phyloP scores from a whole-genome alignment of 805 yeast genomes.

The Wickerhamiella nectarea region DNA sequence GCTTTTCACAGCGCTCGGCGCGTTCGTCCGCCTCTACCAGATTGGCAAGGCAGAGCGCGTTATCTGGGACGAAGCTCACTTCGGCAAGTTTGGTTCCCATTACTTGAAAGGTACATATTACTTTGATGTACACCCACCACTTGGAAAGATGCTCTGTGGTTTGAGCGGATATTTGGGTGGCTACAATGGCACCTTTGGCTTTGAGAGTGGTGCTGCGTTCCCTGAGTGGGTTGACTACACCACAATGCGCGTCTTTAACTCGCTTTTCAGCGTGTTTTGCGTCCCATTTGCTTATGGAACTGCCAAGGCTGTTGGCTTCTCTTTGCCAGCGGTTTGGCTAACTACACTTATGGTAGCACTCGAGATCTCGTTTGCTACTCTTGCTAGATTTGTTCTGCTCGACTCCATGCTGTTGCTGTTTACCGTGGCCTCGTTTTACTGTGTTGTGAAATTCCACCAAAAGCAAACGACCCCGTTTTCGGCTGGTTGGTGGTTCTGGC shows the following conservation, averaged over 20 bases:
- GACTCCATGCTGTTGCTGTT: slow-evolving; percentile 81
- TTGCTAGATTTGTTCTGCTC: slow-evolving; percentile 71
- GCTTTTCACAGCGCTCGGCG: slow-evolving; percentile 52
- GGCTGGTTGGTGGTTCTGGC: slow-evolving; percentile 76
- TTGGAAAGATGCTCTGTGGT: slow-evolving; percentile 87
- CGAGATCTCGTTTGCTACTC: slow-evolving; percentile 80
- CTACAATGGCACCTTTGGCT: slow-evolving; percentile 83
- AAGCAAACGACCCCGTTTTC: slow-evolving; percentile 57
- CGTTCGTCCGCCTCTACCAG: slow-evolving; percentile 59
- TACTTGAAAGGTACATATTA: slow-evolving; percentile 83
- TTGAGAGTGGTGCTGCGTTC: slow-evolving; percentile 76
- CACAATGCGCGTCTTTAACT: slow-evolving; percentile 77
- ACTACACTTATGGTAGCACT: slow-evolving; percentile 55
- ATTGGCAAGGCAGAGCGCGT: slow-evolving; percentile 63
- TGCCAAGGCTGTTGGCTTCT: slow-evolving; percentile 70
- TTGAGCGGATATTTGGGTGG: slow-evolving; percentile 80
- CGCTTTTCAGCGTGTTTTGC: slow-evolving; percentile 57
- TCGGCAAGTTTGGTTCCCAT: slow-evolving; percentile 34
- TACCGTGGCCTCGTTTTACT: slow-evolving; percentile 66
- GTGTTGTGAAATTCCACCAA: slow-evolving; percentile 66
- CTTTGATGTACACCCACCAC: slow-evolving; percentile 96
- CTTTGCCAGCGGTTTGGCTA: slow-evolving; percentile 43
- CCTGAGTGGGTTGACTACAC: slow-evolving; percentile 64
- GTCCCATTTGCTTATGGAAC: slow-evolving; percentile 77
- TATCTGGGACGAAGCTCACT: slow-evolving; percentile 44